These are phyloP conservation scores for Phytophthora litchii DNA, from an alignment of 352 stramenopile genomes.

Conservation along the genomic window DNA sequence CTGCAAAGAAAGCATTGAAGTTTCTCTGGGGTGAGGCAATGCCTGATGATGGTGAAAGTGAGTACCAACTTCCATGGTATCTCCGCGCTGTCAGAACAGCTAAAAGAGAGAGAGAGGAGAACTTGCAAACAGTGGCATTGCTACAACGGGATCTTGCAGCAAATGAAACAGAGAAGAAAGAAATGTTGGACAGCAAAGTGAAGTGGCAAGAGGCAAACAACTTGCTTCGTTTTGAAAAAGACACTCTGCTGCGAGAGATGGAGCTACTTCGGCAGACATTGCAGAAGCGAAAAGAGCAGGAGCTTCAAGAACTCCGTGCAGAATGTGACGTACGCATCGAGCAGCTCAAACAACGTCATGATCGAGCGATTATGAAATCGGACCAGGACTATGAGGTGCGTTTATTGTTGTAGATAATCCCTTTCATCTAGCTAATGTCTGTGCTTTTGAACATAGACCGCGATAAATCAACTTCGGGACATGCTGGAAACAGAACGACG, in stretches of 20 bases:
- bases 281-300: conserved; percentile 58
- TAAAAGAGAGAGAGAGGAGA: conserved; percentile 42
- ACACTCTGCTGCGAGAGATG: conserved; percentile 66
- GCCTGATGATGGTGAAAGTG: conserved; percentile 17
- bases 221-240: conserved; percentile 72
- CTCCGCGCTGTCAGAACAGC: conserved; percentile 37
- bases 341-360: conserved; percentile 56
- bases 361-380: conserved; percentile 53
- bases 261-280: conserved; percentile 54
- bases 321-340: conserved; percentile 62
- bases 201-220: conserved; percentile 60
- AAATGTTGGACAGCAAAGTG: conserved; percentile 30
- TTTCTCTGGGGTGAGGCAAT: conserved; percentile 23
- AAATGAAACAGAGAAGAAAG: conserved; percentile 35
- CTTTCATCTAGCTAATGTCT: too few relatives aligned
- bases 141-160: conserved; percentile 34
- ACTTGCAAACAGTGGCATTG: conserved; percentile 19
- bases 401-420: conserved; percentile 2
- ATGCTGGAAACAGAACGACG: conserved; percentile 47
- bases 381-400: conserved; percentile 62
- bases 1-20: conserved; percentile 50
- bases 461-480: conserved; percentile 43
- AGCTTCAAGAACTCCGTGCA: conserved; percentile 54
- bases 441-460: conserved; percentile 21
- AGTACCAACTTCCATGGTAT: conserved; percentile 71